Percentiles rank a stretch among this genome's conserved stretches.
Evolutionary conservation across 495 filamentous ascomycete genomes (phyloP).

Genomic region (Zalerion maritima): DNA sequence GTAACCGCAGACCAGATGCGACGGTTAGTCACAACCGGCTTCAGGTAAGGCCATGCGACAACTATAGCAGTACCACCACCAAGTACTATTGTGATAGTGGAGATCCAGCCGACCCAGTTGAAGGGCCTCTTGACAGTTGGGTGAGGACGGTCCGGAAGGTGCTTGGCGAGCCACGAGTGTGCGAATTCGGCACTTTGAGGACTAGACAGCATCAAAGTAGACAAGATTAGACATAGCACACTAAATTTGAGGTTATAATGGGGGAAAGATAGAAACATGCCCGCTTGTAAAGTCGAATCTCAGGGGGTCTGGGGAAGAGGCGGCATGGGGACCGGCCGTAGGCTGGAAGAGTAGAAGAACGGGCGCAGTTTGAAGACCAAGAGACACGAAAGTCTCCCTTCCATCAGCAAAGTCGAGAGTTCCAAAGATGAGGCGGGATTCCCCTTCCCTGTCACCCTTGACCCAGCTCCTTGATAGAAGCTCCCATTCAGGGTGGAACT

Average conservation of each 20-base stretch:
- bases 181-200: constrained; percentile 61
- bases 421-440: constrained; percentile 61
- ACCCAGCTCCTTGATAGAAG: constrained; percentile 77
- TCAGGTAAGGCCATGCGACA: constrained; percentile 65
- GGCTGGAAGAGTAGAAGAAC: constrained; percentile 81
- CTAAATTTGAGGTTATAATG: no score
- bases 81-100: constrained; percentile 48
- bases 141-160: constrained; percentile 61
- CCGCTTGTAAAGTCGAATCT: constrained; percentile 76
- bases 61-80: constrained; percentile 52
- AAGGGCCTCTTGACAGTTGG: constrained; percentile 67
- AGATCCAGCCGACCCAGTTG: constrained; percentile 67
- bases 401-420: constrained; percentile 84
- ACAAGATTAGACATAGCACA: background rate
- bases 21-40: constrained; percentile 79
- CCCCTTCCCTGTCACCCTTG: constrained; percentile 58
- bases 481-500: constrained; percentile 93
- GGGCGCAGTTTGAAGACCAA: constrained; percentile 89
- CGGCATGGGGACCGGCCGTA: constrained; percentile 71
- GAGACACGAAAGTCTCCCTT: constrained; percentile 71
- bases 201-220: constrained; percentile 25
- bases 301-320: constrained; percentile 48
- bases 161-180: constrained; percentile 62
- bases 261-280: constrained; percentile 36
- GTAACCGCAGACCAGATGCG: constrained; percentile 89